Base-by-base conservation (phyloP, 352 stramenopile genomes). In the Globisporangium middletonii region DNA sequence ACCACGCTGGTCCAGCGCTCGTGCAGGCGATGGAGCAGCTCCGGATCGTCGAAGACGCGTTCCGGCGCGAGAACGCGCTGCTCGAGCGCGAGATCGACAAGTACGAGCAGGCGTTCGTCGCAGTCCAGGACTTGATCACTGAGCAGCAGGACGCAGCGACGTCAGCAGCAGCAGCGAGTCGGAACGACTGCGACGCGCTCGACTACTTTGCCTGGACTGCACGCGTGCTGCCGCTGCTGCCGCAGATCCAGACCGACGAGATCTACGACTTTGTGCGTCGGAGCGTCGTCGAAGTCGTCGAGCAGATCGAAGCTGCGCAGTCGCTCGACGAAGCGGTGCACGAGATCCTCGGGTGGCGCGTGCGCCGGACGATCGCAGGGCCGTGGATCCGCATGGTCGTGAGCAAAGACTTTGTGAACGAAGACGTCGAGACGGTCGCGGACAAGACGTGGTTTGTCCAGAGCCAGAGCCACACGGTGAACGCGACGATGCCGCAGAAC, bases 401-500 rank as follows among this genome's bases (percentile, higher is more conserved):
- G 30, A 62, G 46, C 46, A 68, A 71, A 12, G 52, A 71, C 11
- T 52, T 71, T 12, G 41, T 46, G 30, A 28, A 50, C 38, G 52
- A 50, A 30, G 38, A 56, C 55, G 47, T 64, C 26, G 46, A 64
- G 26, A 46, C 18, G 2, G 38, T 71, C 11, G 51, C 52, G 2
- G 12, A 18, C 9, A 54, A 57, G 33, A 71, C 64, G 43, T 67
- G 64, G 64, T 30, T 45, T 2, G 23, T 67, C 23, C 57, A 65
- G 53, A 57, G 50, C 49, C 50, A 65, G 30, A 60, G 53, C 43
- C 37, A 53, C 18, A 37, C 42, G 3, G 56, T 68, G 41, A 68
- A 65, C 64, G 44, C 52, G 42, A 52, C 64, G 16, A 64, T 67
- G 64, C 59, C 64, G 16, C 55, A 64, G 43, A 62, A 60, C 46